phyloP scores from a whole-genome alignment of 2,329 filamentous ascomycete species.

The Phoma sp. region DNA sequence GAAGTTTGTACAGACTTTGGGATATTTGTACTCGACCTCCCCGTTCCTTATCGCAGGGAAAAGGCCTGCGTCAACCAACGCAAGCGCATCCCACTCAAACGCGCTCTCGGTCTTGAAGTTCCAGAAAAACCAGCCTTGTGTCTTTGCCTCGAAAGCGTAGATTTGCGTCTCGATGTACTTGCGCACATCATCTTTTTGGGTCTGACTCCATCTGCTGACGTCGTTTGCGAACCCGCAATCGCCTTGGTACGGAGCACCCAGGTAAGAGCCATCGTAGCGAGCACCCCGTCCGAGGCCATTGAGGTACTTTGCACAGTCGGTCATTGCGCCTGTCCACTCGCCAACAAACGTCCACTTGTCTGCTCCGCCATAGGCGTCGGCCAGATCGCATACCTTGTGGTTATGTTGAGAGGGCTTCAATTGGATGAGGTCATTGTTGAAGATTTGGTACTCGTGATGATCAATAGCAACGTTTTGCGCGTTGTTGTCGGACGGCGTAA shows the following conservation, averaged over 20 bases:
- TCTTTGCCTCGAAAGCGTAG: conserved; percentile 57
- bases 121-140: conserved; percentile 62
- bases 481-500: conserved; percentile 58
- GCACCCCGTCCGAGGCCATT: conserved; percentile 65
- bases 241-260: conserved; percentile 57
- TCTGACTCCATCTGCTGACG: conserved; percentile 55
- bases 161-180: conserved; percentile 63
- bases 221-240: conserved; percentile 60
- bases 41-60: conserved; percentile 50
- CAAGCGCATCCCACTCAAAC: conserved; percentile 61
- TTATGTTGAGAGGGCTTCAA: conserved; percentile 61
- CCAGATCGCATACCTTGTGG: conserved; percentile 62
- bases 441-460: conserved; percentile 73
- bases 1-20: conserved; percentile 23
- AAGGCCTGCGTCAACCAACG: conserved; percentile 56
- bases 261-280: conserved; percentile 64
- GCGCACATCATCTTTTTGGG: conserved; percentile 54
- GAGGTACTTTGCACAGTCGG: conserved; percentile 60
- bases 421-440: conserved; percentile 59
- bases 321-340: conserved; percentile 73
- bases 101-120: conserved; percentile 63
- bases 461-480: conserved; percentile 66
- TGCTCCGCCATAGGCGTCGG: conserved; percentile 54
- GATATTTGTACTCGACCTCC: conserved; percentile 30
- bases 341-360: conserved; percentile 71